A percentile compares a stretch with the other conserved stretches of the same genome.
Evolutionary conservation across 768 basidiomycete species (phyloP).

Genomic region (Podaxis mareebaensis): DNA sequence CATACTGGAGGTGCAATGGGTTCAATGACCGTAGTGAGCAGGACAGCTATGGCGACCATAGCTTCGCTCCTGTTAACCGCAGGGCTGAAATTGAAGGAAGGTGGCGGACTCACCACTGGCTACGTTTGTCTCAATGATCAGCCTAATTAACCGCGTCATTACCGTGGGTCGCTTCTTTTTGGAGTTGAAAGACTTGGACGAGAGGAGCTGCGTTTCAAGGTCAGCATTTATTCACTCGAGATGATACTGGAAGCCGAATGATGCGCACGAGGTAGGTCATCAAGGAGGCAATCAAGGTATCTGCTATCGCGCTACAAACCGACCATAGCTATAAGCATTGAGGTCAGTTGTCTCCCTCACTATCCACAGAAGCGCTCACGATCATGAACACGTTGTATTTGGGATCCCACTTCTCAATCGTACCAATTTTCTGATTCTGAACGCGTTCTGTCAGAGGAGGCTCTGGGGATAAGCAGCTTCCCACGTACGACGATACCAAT

Average conservation of each 20-base stretch:
- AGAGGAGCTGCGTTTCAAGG: slow-evolving; percentile 1
- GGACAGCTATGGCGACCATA: slow-evolving; percentile 5
- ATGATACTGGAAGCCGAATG: neutral
- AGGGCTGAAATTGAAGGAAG: neutral
- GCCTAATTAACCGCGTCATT: slow-evolving; percentile 4
- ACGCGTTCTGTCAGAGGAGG: neutral
- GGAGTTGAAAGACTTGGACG: neutral
- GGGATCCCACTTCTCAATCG: slow-evolving; percentile 2
- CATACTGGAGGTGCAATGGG: slow-evolving; percentile 15
- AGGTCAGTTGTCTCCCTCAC: neutral
- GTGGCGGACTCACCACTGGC: slow-evolving; percentile 4
- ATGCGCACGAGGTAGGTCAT: slow-evolving; percentile 10
- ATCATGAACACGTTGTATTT: slow-evolving; percentile 10
- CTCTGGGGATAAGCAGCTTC: neutral
- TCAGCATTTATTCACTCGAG: neutral
- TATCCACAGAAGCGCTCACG: neutral
- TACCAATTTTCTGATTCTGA: slow-evolving; percentile 15
- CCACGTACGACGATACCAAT: slow-evolving; percentile 15
- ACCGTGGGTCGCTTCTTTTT: neutral
- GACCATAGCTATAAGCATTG: slow-evolving; percentile 6
- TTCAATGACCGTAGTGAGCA: slow-evolving; percentile 6
- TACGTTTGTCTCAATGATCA: slow-evolving; percentile 13
- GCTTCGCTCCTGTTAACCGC: slow-evolving; percentile 1
- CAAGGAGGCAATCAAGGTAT: slow-evolving; percentile 6
- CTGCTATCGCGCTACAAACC: slow-evolving; percentile 5